Base-by-base conservation (phyloP, 1,284 basidiomycete genomes). In the Pseudozyma pruni region DNA sequence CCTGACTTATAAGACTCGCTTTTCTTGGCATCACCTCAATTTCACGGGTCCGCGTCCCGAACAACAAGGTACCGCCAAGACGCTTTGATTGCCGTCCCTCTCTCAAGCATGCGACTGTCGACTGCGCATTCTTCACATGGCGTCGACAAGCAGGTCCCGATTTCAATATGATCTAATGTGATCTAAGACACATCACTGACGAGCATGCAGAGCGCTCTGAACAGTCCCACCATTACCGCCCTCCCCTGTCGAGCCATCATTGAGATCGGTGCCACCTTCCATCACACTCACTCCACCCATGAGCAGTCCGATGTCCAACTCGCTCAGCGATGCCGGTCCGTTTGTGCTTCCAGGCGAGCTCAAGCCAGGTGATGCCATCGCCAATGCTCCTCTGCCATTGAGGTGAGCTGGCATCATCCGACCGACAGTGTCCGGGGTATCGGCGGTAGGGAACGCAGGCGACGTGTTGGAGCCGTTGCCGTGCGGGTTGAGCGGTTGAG, bases 251-350 rank as follows among this genome's bases (percentile, higher is more conserved):
- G 25, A 37, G 16, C 13, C 43, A 25, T 38, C 41, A 32, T 35
- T 57, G 4, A 45, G 41, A 42, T 46, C 39, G 4, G 53, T 55
- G 39, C 44, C 51, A 14, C 61, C 54, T 40, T 71, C 57, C 53
- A 66, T 60, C 2, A 66, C 61, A 35, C 56, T 66, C 16, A 71
- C 68, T 29, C 68, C 68, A 20, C 61, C 68, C 68, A 66, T 71
- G 53, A 71, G 35, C 38, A 64, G 27, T 7, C 57, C 68, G 8
- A 71, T 71, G 14, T 71, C 61, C 20, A 71, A 17, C 13, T 71
- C 68, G 49, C 68, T 64, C 49, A 71, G 41, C 17, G 68, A 64
- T 9, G 57, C 53, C 3, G 68, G 57, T 8, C 57, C 53, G 6
- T 32, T 17, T 1, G 45, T 49, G 32, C 56, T 60, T 29, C 61